Base-by-base conservation (phyloP, 73 alveolate genomes). In the Tetrahymena borealis region DNA sequence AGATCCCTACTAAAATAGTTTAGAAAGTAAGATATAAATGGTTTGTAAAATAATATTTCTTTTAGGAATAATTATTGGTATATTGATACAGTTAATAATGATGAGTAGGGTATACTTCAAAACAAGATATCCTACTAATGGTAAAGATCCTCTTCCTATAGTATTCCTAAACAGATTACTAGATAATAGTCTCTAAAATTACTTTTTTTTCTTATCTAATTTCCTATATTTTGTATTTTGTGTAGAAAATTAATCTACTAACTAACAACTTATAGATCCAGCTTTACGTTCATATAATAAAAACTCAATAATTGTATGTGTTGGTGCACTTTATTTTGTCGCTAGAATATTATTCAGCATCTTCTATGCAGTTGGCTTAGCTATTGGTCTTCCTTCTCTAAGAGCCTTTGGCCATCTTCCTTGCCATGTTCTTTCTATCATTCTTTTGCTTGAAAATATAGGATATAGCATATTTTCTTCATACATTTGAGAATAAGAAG, bases 391-490 rank as follows among this genome's bases (percentile, higher is more conserved):
- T 1, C 85, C 85, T 18, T 32, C 85, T 20, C 85, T 60, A 2
- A 60, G 85, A 60, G 85, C 85, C n/a, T 60, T 60, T 60, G 85
- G 85, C n/a, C 85, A 60, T 60, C n/a, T 60, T 20, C 85, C 85
- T 60, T 60, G 85, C 16, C 85, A 60, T 60, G 9, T 60, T 9
- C 85, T 60, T 28, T 60, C 85, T 15, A 60, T 60, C 4, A 60
- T 60, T 32, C 3, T 60, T 15, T 18, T n/a, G 10, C 5, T 60
- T 15, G n/a, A 60, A 60, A 60, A 60, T n/a, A 24, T 60, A 60
- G 85, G 85, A 16, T 60, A 60, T 15, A 16, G 28, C 13, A 60
- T 60, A 10, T 60, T 60, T 60, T 60, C 85, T 4, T 2, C 6
- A 6, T 60, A 18, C 10, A 4, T 60, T 18, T 60, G 85, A 60